Evolutionary conservation across 768 basidiomycete species (phyloP).

Genomic region (Steccherinum ochraceum): DNA sequence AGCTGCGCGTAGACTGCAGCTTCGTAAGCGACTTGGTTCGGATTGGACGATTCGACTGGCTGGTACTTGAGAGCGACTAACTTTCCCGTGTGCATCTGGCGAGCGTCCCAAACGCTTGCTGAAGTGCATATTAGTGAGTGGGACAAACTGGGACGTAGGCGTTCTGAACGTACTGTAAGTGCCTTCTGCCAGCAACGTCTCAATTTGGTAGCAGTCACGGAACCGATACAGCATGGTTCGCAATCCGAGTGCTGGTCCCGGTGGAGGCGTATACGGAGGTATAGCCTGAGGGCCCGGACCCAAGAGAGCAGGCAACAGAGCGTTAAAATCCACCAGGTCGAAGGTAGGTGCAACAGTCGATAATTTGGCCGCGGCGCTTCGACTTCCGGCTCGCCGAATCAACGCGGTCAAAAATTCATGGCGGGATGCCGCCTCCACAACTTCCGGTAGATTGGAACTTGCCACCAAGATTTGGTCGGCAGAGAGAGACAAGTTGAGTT

Average conservation of each 20-base stretch:
- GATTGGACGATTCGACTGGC: not conserved
- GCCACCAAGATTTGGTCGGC: not conserved
- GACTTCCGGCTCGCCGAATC: not conserved
- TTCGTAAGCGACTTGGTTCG: slow-evolving; percentile 7
- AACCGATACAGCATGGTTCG: too few relatives aligned
- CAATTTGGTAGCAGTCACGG: not conserved
- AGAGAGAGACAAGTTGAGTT: too few relatives aligned
- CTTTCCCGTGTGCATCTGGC: not conserved
- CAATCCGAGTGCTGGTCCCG: too few relatives aligned
- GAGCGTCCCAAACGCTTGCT: not conserved
- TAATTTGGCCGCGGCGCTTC: not conserved
- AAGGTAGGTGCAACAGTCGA: not conserved
- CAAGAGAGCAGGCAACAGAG: not conserved
- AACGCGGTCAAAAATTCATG: not conserved
- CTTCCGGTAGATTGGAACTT: not conserved
- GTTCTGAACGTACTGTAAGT: too few relatives aligned
- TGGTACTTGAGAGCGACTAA: not conserved
- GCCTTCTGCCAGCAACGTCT: not conserved
- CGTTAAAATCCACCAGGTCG: not conserved
- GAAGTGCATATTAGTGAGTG: too few relatives aligned
- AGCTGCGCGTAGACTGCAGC: slow-evolving; percentile 14
- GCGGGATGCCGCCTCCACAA: not conserved
- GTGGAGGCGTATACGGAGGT: too few relatives aligned
- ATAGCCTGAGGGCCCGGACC: not conserved
- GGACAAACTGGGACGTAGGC: too few relatives aligned